Evolutionary conservation across 176 grass and related monocot species (phyloP).

Genomic region (Carex cristatella): DNA sequence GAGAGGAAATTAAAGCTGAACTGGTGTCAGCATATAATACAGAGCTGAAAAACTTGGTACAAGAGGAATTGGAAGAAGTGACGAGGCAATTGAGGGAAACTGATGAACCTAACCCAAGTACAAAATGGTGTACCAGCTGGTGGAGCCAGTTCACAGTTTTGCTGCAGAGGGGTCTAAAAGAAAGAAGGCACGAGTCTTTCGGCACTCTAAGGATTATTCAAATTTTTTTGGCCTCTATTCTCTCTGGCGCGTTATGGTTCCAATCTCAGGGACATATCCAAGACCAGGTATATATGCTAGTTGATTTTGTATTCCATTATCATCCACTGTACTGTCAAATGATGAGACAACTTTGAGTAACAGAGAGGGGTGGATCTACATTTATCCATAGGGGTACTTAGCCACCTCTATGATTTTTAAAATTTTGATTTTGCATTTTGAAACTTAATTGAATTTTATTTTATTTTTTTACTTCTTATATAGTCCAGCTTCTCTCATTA

Average conservation of each 20-base stretch:
- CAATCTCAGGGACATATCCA: conserved; percentile 24
- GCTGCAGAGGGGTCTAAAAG: conserved; percentile 37
- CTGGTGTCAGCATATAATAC: conserved; percentile 25
- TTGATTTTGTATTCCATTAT: neutral
- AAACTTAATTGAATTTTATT: no score
- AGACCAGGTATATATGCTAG: conserved; percentile 30
- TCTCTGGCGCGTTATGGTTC: conserved; percentile 35
- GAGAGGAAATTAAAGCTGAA: conserved; percentile 16
- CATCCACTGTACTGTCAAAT: neutral
- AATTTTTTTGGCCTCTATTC: conserved; percentile 7
- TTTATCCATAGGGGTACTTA: no score
- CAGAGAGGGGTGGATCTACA: neutral
- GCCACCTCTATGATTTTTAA: no score
- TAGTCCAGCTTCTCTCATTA: no score
- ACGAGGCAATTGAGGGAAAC: neutral
- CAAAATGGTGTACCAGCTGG: conserved; percentile 38
- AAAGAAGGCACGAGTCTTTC: conserved; percentile 43
- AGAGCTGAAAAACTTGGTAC: conserved; percentile 6
- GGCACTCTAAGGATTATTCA: conserved; percentile 26
- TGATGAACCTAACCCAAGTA: conserved; percentile 10
- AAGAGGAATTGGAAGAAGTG: conserved; percentile 23
- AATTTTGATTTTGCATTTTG: no score
- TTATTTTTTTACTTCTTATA: no score
- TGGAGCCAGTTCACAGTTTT: conserved; percentile 42
- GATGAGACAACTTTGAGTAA: neutral